These are phyloP conservation scores for Sextonia rubra DNA, from an alignment of 164 flowering plant species.

Conservation along the genomic window DNA sequence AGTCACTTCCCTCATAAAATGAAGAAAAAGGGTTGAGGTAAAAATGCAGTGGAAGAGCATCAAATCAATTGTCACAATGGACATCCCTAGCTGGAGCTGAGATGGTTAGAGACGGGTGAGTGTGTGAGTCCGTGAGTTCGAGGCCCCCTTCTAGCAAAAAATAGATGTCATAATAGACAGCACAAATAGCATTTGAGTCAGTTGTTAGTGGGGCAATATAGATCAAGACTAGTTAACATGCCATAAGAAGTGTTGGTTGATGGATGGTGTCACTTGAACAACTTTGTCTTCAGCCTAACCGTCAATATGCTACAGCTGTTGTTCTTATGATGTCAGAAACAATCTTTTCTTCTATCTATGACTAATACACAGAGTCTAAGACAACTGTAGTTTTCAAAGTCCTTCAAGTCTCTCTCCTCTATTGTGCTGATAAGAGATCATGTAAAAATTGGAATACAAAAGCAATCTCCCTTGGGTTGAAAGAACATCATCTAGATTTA, in stretches of 20 bases:
- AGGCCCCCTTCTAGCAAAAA: too few species aligned
- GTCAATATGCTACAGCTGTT: background rate
- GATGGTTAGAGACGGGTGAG: too few species aligned
- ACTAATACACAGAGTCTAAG: background rate
- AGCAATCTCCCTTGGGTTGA: background rate
- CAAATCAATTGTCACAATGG: too few species aligned
- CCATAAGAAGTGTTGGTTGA: background rate
- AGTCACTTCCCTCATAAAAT: too few species aligned
- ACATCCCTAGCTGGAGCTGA: too few species aligned
- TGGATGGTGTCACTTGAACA: background rate
- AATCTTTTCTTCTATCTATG: background rate
- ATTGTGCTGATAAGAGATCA: background rate
- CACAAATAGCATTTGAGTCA: too few species aligned
- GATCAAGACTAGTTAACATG: too few species aligned
- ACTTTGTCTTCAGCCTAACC: background rate
- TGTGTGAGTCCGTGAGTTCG: too few species aligned
- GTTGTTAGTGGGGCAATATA: too few species aligned
- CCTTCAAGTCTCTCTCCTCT: background rate
- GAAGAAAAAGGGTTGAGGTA: too few species aligned
- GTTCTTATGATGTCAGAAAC: background rate
- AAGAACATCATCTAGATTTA: background rate
- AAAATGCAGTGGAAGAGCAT: too few species aligned
- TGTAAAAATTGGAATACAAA: background rate
- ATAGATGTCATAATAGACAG: too few species aligned
- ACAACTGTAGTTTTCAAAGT: background rate